Conservation (phyloP, 176 grass and related monocot species). For the Rhynchospora pubera region DNA sequence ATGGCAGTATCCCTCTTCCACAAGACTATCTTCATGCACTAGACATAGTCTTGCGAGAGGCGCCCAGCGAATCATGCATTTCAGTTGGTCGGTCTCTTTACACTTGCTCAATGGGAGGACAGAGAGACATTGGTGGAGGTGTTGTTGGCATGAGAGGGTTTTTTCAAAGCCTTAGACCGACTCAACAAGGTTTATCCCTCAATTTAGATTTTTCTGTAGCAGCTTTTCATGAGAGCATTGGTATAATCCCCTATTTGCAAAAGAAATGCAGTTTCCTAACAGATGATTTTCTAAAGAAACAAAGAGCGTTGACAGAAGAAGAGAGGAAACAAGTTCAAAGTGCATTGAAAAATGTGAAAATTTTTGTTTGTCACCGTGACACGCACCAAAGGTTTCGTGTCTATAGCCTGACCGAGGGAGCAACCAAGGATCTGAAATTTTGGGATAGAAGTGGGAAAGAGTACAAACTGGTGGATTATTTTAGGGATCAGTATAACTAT, state of each 20-base stretch:
- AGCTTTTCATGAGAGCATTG: conserved; percentile 77
- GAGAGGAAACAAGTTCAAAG: conserved; percentile 68
- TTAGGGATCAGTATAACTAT: conserved; percentile 86
- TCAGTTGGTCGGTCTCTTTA: conserved; percentile 73
- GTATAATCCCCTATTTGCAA: conserved; percentile 84
- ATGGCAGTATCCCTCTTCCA: conserved; percentile 45
- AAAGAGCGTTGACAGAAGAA: conserved; percentile 49
- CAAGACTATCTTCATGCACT: conserved; percentile 79
- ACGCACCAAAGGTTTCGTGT: conserved; percentile 79
- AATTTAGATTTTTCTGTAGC: conserved; percentile 83
- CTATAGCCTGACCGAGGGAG: conserved; percentile 63
- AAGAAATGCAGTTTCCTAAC: conserved; percentile 75
- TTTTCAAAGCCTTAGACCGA: conserved; percentile 77
- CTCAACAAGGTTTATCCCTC: conserved; percentile 87
- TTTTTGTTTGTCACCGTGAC: conserved; percentile 85
- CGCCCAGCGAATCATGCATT: conserved; percentile 58
- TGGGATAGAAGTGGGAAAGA: conserved; percentile 72
- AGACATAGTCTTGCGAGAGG: conserved; percentile 72
- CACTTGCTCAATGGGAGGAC: conserved; percentile 51
- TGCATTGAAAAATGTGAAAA: conserved; percentile 71
- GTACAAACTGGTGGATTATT: conserved; percentile 74
- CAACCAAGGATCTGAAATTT: conserved; percentile 85
- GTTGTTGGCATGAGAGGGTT: conserved; percentile 78
- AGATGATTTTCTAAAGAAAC: conserved; percentile 54
- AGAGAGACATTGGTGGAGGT: conserved; percentile 68